Evolutionary conservation across 192 early-diverging fungal species (phyloP).

Genomic region (Backusella australiensis): DNA sequence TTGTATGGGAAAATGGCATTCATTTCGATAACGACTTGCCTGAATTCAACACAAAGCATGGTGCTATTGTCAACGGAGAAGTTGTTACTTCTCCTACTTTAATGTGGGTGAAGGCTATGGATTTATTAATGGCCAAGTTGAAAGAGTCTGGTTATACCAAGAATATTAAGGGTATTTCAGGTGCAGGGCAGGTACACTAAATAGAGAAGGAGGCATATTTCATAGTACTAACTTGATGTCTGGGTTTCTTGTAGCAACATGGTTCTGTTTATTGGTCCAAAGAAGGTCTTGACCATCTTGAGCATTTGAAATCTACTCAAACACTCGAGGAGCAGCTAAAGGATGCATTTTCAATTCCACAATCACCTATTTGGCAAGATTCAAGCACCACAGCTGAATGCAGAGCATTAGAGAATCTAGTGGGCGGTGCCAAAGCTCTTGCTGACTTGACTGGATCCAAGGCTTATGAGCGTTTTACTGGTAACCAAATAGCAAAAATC

Average conservation of each 20-base stretch:
- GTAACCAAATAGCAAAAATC: slow-evolving; percentile 69
- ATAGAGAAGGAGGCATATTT: neutral
- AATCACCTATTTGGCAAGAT: slow-evolving; percentile 86
- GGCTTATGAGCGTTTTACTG: slow-evolving; percentile 82
- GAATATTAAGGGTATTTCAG: slow-evolving; percentile 52
- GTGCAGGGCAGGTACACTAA: slow-evolving; percentile 61
- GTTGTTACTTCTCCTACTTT: slow-evolving; percentile 64
- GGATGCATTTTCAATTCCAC: slow-evolving; percentile 48
- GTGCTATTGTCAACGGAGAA: slow-evolving; percentile 46
- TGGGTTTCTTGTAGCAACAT: slow-evolving; percentile 61
- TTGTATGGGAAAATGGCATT: slow-evolving; percentile 52
- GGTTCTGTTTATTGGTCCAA: slow-evolving; percentile 79
- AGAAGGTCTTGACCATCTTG: slow-evolving; percentile 42
- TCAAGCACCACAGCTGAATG: slow-evolving; percentile 70
- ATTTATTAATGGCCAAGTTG: slow-evolving; percentile 55
- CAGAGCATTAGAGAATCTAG: slow-evolving; percentile 51
- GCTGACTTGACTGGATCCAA: slow-evolving; percentile 71
- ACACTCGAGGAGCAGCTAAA: slow-evolving; percentile 53
- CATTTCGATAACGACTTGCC: slow-evolving; percentile 65
- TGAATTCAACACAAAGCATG: slow-evolving; percentile 47
- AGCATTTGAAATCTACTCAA: slow-evolving; percentile 29
- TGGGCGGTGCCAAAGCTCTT: slow-evolving; percentile 60
- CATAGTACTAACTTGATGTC: neutral
- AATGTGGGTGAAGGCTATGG: slow-evolving; percentile 80
- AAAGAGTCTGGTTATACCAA: slow-evolving; percentile 21